Evolutionary conservation across 148 eudicot genomes (phyloP).

Genomic region (Bassia scoparia): DNA sequence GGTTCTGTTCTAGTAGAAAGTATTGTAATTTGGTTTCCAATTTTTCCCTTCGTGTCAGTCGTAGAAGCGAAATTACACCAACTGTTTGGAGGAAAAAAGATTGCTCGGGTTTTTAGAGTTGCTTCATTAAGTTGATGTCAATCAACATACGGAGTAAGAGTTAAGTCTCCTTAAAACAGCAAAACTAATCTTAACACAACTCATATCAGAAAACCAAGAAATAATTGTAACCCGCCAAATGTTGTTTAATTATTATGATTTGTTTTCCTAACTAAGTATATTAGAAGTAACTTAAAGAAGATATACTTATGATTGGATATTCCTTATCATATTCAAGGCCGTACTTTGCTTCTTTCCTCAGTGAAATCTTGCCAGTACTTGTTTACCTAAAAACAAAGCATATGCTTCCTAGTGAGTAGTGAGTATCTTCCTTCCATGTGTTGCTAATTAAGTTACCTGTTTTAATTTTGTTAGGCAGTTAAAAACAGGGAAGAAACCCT

Average conservation of each 20-base stretch:
- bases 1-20: not conserved
- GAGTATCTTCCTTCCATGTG: slow-evolving; percentile 18
- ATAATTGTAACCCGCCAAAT: not conserved
- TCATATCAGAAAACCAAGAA: slow-evolving; percentile 11
- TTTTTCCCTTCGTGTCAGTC: not conserved
- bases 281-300: slow-evolving; percentile 3
- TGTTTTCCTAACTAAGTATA: slow-evolving; percentile 15
- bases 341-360: slow-evolving; percentile 12
- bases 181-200: not conserved
- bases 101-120: not conserved
- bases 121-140: not conserved
- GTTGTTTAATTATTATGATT: slow-evolving; percentile 1
- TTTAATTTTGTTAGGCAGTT: not conserved
- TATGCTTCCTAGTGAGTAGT: slow-evolving; percentile 12
- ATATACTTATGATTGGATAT: slow-evolving; percentile 22
- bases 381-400: slow-evolving; percentile 10
- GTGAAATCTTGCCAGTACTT: slow-evolving; percentile 11
- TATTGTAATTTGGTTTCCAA: not conserved
- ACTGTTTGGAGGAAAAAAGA: not conserved
- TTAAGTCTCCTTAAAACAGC: slow-evolving; percentile 1
- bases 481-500: not conserved
- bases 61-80: not conserved
- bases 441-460: too few species aligned
- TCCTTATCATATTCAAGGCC: slow-evolving; percentile 19
- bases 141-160: not conserved